Base-by-base conservation (phyloP, 176 grass and related monocot species). In the Cenchrus purpureus region DNA sequence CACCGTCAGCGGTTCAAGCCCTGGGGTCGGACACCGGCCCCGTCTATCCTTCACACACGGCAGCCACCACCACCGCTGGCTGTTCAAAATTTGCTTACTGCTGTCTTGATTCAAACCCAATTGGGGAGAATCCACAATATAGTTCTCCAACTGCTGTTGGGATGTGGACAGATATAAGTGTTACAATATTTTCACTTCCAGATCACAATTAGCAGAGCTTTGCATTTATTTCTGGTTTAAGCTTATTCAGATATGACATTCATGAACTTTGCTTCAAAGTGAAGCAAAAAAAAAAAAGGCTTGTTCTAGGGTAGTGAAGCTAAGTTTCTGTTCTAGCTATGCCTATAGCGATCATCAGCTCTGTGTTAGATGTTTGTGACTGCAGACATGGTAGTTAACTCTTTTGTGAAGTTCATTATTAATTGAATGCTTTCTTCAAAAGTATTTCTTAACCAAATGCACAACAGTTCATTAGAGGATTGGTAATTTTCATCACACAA, bases 191-290 rank as follows among this genome's bases (percentile, higher is more conserved):
- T 25, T 25, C 25, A 25, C 25, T 25, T 25, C 25, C 25, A 25
- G 25, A 25, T 25, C 25, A 25, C 25, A 25, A 25, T 25, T 25
- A 25, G 25, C 25, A 25, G 25, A 25, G 25, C 25, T 25, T 25
- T 25, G 25, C 25, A 25, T 25, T 25, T 25, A 25, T 25, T 25
- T 25, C 25, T 25, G 25, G 25, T 25, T 25, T 25, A 25, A 25
- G 25, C 25, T 25, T 25, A 25, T 25, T 25, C 25, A 25, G 25
- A 25, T 25, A 25, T 25, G 25, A 25, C 25, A 25, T 25, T 60
- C 62, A 54, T 83, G 29, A 53, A 44, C 72, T 46, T 65, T n/a
- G 45, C 10, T 32, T 73, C 55, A 86, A 80, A 56, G 57, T 74
- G 14, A 63, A 86, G 13, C 13, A 25, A 25, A 25, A 25, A 25